Evolutionary conservation across 345 rosid genomes (phyloP), one percentile per base, ranked within the genome.

Genomic region (Trapa incisa): DNA sequence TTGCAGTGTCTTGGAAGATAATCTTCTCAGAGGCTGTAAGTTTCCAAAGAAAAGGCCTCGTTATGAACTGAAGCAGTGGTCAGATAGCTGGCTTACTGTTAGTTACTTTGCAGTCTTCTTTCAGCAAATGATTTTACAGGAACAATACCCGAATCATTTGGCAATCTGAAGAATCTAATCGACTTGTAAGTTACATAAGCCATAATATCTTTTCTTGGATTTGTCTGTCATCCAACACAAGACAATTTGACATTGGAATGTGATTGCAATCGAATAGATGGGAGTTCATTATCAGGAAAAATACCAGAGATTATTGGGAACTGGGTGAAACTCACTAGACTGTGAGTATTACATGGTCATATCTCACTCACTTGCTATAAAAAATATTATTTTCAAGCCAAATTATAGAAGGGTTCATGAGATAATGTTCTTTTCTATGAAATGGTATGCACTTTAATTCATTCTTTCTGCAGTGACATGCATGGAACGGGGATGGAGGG

Each of bases 401-500:
- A 39, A 1, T 17, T 14, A 38, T n/a, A 37, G 11, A 29, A 22
- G 36, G 2, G 29, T 22, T 22, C 29, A 22, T 22, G 29, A 22
- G 29, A 22, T 22, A 22, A 22, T 22, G 29, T 22, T 22, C 29
- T 22, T 22, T 22, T 22, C 29, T 22, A 22, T 22, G 29, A 22
- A 22, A 22, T 22, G 29, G 29, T 22, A 22, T 22, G 29, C 29
- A 22, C 29, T 22, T 22, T 22, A 22, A 22, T 22, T 22, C 29
- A 22, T 22, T 22, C 29, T 22, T 22, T 22, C 29, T 22, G 29
- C 75, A 94, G 96, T 61, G 78, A 87, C 79, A 65, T 87, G 79
- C 92, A 94, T 68, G 97, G 99, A 36, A 86, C 95, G 63, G 80
- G 89, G 35, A 73, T 90, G 91, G 83, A 79, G 74, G 99, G 99